Percentiles rank a stretch among this genome's conserved stretches.
Evolutionary conservation across 345 rosid genomes (phyloP).

Genomic region (Populus deltoides): DNA sequence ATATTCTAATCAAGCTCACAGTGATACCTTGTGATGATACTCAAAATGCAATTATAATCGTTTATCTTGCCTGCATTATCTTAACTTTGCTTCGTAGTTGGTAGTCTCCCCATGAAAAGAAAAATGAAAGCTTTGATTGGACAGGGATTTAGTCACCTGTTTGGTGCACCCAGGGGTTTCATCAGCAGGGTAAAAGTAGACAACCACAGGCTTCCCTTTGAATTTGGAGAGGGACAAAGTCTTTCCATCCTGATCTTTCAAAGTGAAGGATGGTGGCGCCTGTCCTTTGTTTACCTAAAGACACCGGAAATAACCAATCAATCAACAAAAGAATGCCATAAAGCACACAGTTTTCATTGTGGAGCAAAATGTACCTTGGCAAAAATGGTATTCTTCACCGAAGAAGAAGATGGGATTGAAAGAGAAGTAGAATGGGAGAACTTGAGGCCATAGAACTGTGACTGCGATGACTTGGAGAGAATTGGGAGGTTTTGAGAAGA

Average conservation of each 20-base stretch:
- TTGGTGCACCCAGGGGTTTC: conserved; percentile 95
- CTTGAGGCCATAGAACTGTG: conserved; percentile 62
- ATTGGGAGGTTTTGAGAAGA: conserved; percentile 28
- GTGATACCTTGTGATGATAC: background rate
- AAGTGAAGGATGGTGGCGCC: conserved; percentile 70
- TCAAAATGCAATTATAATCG: background rate
- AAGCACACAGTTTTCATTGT: background rate
- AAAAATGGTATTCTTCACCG: conserved; percentile 39
- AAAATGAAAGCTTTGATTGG: background rate
- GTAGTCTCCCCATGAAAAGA: no score
- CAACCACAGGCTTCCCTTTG: conserved; percentile 91
- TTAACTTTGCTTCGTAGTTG: no score
- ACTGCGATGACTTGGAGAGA: conserved; percentile 49
- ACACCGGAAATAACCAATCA: background rate
- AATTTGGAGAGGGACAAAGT: conserved; percentile 62
- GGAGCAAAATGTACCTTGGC: conserved; percentile 76
- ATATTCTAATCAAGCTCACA: background rate
- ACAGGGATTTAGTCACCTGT: conserved; percentile 45
- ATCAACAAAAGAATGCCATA: background rate
- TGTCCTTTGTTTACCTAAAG: conserved; percentile 72
- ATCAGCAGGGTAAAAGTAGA: conserved; percentile 97
- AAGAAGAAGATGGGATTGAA: conserved; percentile 34
- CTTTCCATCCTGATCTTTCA: conserved; percentile 91
- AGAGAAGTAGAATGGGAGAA: conserved; percentile 43
- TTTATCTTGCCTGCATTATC: background rate